Evolutionary conservation across 257 asterid genomes (phyloP).

Genomic region (Primulina eburnea): DNA sequence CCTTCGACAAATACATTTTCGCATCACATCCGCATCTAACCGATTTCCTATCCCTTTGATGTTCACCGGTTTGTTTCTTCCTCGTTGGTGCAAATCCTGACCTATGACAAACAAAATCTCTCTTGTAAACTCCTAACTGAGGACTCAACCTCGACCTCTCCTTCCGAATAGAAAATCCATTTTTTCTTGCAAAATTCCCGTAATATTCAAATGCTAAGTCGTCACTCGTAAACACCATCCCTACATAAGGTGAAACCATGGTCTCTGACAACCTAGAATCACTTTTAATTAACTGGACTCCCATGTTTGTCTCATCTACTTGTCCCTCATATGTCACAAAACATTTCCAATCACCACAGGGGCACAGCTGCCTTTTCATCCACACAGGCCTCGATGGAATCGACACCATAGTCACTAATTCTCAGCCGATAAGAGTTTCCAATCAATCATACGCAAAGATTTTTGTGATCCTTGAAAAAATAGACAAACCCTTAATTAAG

Average conservation of each 20-base stretch:
- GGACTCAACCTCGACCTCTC: slow-evolving; percentile 73
- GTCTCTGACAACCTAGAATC: slow-evolving; percentile 33
- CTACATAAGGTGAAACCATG: slow-evolving; percentile 55
- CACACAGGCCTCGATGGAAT: slow-evolving; percentile 45
- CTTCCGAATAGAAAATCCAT: slow-evolving; percentile 59
- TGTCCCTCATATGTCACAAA: slow-evolving; percentile 49
- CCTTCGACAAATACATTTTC: slow-evolving; percentile 62
- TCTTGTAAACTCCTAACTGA: slow-evolving; percentile 62
- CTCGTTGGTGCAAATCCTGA: slow-evolving; percentile 62
- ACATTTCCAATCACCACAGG: slow-evolving; percentile 80
- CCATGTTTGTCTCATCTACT: slow-evolving; percentile 31
- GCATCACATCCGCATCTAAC: slow-evolving; percentile 72
- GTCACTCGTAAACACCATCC: slow-evolving; percentile 59
- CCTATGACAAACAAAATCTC: slow-evolving; percentile 68
- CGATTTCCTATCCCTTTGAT: slow-evolving; percentile 64
- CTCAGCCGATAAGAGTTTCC: neutral
- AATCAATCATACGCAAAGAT: slow-evolving; percentile 13
- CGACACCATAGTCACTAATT: slow-evolving; percentile 37
- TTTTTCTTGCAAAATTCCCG: slow-evolving; percentile 59
- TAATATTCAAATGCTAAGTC: slow-evolving; percentile 56
- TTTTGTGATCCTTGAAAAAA: neutral
- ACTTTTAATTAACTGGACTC: slow-evolving; percentile 38
- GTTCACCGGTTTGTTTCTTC: slow-evolving; percentile 52
- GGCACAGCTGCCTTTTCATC: slow-evolving; percentile 64
- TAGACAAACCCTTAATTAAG: slow-evolving; percentile 23